Evolutionary conservation across 805 yeast species (phyloP), one percentile per base, ranked within the genome.

Genomic region (Cyberlindnera saturnus): DNA sequence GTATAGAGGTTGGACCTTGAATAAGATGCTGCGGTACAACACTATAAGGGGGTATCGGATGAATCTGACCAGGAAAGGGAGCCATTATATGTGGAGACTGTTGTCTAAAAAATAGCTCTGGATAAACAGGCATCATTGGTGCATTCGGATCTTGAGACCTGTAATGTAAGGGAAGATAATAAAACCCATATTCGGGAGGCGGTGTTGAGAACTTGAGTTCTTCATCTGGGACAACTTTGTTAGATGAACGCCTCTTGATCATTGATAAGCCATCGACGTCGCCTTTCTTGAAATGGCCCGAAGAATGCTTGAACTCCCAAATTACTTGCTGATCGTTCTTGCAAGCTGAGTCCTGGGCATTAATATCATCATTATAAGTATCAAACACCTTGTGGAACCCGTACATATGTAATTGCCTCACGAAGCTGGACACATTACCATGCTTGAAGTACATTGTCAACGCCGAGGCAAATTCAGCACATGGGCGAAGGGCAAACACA

Each of bases 401-500:
- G 61, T 89, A 89, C 97, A 90, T 91, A 68, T 91, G 96, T 37
- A 90, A 69, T 64, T 91, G 97, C 38, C 97, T 77, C 31, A 91
- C 96, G 67, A 91, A 91, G 47, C 91, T 81, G 19, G 96, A 88
- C 26, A 90, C 88, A 59, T 91, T 91, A 4, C 95, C 95, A 66
- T 90, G 97, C 61, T 91, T 91, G 71, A 91, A 90, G 61, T 86
- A 89, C 38, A 72, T 71, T n/a, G 84, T 79, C 39, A 84, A 59
- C 1, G 77, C 75, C 33, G 67, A 65, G 10, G 83, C 77, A 59
- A 81, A 81, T 48, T 79, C 83, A 26, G 77, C 69, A 15, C 81
- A 79, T 0, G 87, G 86, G 36, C 71, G 69, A n/a, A 81, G 57
- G 1, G 83, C 81, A 66, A 81, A 81, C 1, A 83, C 78, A 44